Evolutionary conservation across 1,284 basidiomycete species (phyloP), one percentile per base, ranked within the genome.

Genomic region (Ganoderma sinense): DNA sequence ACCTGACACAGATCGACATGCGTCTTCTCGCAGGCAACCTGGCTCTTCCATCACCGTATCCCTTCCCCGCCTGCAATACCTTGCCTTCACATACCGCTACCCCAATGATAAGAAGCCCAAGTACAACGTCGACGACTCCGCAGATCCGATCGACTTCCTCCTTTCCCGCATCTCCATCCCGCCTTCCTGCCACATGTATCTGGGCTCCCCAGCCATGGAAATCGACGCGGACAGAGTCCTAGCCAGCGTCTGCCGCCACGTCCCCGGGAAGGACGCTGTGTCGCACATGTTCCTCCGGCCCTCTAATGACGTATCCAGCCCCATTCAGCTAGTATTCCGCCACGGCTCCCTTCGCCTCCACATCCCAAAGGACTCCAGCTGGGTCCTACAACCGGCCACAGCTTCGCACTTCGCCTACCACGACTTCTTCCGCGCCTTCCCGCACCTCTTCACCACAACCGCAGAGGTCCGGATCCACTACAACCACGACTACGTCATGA

Each of bases 151-250:
- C 14, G 33, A 36, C n/a, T 16, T 61, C 23, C 59, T 66, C 14
- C 45, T 43, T 20, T 40, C 58, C 8, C 36, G 20, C 31, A 40
- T 66, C 33, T 18, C 29, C 45, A 8, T 56, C 29, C 65, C 58
- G 7, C 31, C 58, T 8, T 31, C 58, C 29, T 66, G 65, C 45
- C 65, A 66, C 36, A 43, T 59, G 43, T 41, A 40, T 45, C 60
- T 61, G 23, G 10, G 48, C 48, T n/a, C 13, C 11, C 13, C 23
- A 10, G 20, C 45, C 45, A 48, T 20, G 6, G 1, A 10, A n/a
- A 5, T 20, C 45, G 20, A 13, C 48, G 23, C 23, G 1, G 23
- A 23, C 48, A 51, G n/a, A n/a, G n/a, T 51, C 48, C 23, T 26
- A 11, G 23, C 10, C 48, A 51, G 48, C n/a, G 48, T 51, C 23